Base-by-base conservation (phyloP, 805 yeast genomes). In the Suhomyces tanzawaensis region DNA sequence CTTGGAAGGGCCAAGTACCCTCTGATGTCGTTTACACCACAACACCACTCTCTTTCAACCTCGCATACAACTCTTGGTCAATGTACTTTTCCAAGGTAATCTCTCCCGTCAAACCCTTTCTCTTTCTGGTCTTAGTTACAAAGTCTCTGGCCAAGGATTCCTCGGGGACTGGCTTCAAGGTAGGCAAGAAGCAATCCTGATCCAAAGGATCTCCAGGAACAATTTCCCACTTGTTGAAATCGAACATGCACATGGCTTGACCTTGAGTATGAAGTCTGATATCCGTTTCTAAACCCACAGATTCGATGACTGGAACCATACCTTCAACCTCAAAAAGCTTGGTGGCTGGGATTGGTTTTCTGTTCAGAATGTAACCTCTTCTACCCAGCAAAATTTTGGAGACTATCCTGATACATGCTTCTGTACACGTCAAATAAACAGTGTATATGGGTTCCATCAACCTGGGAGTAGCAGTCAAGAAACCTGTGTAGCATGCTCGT, bases 131-230 rank as follows among this genome's bases (percentile, higher is more conserved):
- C 58, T 95, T 93, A 63, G 87, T 64, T 21, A 88, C 82, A 52
- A 89, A 87, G 60, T 93, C 99, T 40, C 99, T 70, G 1, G 96
- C 91, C 41, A 90, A 63, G 2, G 85, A 79, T 7, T 66, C 66
- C 0, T 70, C 61, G 4, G 83, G 81, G 1, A 93, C 96, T 0
- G 96, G 86, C 48, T 79, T 79, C 55, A 91, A 68, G 29, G 81
- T 72, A 4, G 89, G 88, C 27, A 88, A 72, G 33, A 62, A 64
- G 13, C 77, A 75, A 22, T 77, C 73, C 16, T 65, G 62, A 56
- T 91, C 95, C 50, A 91, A 53, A 7, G 97, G 98, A 62, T 91
- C 88, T 0, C 99, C 99, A 2, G 96, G 95, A 1, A 86, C 95
- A 3, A 69, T 59, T 15, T 76, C 73, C 95, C 96, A 93, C 40